phyloP scores from a whole-genome alignment of 352 stramenopile genomes.

The Pythium insidiosum region DNA sequence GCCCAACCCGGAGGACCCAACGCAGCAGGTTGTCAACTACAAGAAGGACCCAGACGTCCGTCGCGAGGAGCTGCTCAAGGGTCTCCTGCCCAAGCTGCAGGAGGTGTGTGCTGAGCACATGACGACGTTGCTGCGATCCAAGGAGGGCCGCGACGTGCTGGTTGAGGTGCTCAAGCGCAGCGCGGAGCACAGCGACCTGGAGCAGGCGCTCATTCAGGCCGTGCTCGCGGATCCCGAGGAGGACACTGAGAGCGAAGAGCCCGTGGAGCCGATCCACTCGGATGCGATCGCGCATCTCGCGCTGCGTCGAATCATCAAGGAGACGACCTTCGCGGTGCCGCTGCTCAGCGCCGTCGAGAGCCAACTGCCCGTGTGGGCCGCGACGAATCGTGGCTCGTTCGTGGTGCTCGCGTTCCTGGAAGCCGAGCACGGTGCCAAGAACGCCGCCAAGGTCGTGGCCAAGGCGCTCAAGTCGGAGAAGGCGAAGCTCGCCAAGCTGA shows the following conservation, averaged over 20 bases:
- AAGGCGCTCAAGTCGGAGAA: conserved; percentile 57
- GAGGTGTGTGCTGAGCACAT: conserved; percentile 63
- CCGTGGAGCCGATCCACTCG: conserved; percentile 48
- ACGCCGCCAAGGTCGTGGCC: conserved; percentile 39
- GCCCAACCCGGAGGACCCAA: conserved; percentile 50
- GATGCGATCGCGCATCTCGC: conserved; percentile 69
- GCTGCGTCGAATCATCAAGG: conserved; percentile 72
- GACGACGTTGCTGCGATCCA: conserved; percentile 61
- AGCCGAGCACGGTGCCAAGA: conserved; percentile 35
- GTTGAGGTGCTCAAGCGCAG: conserved; percentile 73
- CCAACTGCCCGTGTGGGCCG: conserved; percentile 40
- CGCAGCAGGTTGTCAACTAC: conserved; percentile 70
- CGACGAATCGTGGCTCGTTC: conserved; percentile 75
- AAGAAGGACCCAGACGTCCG: conserved; percentile 79
- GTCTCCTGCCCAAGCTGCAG: conserved; percentile 73
- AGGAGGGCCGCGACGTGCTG: conserved; percentile 72
- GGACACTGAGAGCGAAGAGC: conserved; percentile 18
- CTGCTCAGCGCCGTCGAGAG: conserved; percentile 45
- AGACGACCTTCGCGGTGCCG: conserved; percentile 41
- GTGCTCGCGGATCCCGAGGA: conserved; percentile 33
- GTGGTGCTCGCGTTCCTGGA: conserved; percentile 80
- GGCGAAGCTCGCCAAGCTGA: conserved; percentile 49
- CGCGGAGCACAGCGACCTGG: conserved; percentile 36
- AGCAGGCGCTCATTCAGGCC: conserved; percentile 32
- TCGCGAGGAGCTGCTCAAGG: conserved; percentile 70